Base-by-base conservation (phyloP, 768 basidiomycete genomes). In the Clitopilus passeckerianus region DNA sequence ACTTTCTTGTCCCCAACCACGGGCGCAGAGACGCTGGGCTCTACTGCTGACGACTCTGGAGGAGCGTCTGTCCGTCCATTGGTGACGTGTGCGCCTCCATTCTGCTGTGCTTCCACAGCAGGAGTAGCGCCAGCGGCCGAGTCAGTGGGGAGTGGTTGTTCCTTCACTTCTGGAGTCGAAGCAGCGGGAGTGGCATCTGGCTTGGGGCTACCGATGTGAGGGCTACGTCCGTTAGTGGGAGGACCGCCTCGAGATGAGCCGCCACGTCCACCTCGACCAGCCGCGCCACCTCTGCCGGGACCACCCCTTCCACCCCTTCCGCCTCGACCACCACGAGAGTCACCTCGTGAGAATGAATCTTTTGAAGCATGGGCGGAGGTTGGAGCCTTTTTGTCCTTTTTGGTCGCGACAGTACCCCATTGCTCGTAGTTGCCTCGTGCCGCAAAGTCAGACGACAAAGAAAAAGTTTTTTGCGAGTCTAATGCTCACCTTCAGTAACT, bases 371-470 rank as follows among this genome's bases (percentile, higher is more conserved):
- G 78, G 37, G 74, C 55, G 30, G 78, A 44, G 18, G 77, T 54
- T 12, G 80, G 65, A 27, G 75, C 61, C 74, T 91, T 93, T 80
- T 93, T 92, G 72, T 93, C 90, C 78, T 91, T 94, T 83, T 92
- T 93, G 72, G 84, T 87, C 62, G 84, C 85, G 59, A 92, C 91
- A 57, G 90, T 84, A 56, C 83, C 91, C 91, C 91, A 94, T 67
- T 87, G 89, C 70, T 86, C 84, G 53, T 81, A 88, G 64, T 79
- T 78, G 67, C 91, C 91, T 93, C 46, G 46, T 50, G 69, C 56
- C 27, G 54, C 58, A 55, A 59, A 34, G 34, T 67, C 56, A 70
- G 61, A 53, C 66, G 60, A 23, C 54, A 58, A 57, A 63, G 54
- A 61, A 61, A 60, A 57, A 59, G 60, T 50, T 59, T 33, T 57